phyloP scores from a whole-genome alignment of 805 yeast species.

The Ogataea allantospora region DNA sequence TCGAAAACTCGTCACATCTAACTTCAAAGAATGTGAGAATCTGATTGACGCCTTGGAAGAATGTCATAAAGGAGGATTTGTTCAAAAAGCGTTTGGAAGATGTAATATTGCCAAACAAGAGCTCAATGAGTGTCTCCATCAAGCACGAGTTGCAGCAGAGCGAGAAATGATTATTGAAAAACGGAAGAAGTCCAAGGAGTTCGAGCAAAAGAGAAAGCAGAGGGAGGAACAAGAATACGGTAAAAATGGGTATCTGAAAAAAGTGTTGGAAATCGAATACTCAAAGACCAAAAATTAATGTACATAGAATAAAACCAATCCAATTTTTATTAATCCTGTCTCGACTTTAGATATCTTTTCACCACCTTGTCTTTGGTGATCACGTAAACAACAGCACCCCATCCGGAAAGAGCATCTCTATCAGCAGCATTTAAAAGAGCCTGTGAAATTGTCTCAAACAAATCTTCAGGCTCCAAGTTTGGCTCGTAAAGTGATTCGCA shows the following conservation, averaged over 20 bases:
- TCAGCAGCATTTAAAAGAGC: constrained; percentile 92
- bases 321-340: constrained; percentile 71
- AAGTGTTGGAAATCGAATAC: constrained; percentile 56
- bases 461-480: constrained; percentile 86
- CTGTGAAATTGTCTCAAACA: constrained; percentile 93
- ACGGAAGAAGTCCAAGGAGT: constrained; percentile 52
- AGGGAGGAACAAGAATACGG: constrained; percentile 79
- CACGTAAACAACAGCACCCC: constrained; percentile 96
- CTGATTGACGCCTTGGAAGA: constrained; percentile 85
- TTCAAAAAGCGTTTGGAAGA: constrained; percentile 71
- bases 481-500: constrained; percentile 97
- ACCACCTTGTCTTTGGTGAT: constrained; percentile 89
- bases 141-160: constrained; percentile 64
- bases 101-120: constrained; percentile 86
- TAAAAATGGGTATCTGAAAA: constrained; percentile 65
- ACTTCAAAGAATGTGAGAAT: constrained; percentile 61
- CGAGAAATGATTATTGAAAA: constrained; percentile 53
- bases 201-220: constrained; percentile 57
- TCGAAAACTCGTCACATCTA: not conserved
- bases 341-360: constrained; percentile 83
- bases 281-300: constrained; percentile 9
- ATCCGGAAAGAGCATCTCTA: constrained; percentile 95
- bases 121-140: constrained; percentile 74
- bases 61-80: constrained; percentile 72
- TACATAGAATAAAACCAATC: constrained; percentile 5